Base-by-base conservation (phyloP, 495 filamentous ascomycete species). In the Diplogelasinospora grovesii region DNA sequence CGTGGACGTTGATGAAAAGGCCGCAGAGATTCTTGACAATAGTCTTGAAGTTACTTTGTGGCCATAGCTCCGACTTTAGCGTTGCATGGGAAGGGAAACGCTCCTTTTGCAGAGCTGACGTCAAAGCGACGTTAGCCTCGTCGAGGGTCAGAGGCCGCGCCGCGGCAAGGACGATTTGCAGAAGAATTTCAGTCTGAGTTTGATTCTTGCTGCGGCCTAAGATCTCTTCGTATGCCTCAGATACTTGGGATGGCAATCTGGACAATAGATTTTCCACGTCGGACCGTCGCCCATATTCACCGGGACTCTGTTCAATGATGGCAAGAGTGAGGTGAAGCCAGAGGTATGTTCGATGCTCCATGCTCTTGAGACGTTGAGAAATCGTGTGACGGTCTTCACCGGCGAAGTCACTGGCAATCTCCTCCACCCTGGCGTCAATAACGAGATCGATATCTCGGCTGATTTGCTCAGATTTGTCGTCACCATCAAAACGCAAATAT, bases 301-400 rank as follows among this genome's bases (percentile, higher is more conserved):
- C 51, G 2, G 48, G 37, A 3, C 20, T 51, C 21, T 49, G 29
- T 22, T 59, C 26, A 21, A 69, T 53, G 8, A 51, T 51, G 22
- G 64, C 52, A 9, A 70, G 40, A 2, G 44, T 64, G 2, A 73
- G 52, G 37, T 58, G 43, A 5, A 68, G 53, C 70, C 68, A 72
- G n/a, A 74, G 64, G 48, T 74, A 74, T n/a, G 66, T 72, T 19
- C 65, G 51, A 28, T 70, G 54, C 13, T 63, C 26, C 45, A 63
- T 64, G 21, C 40, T 38, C 41, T 64, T 59, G 2, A 70, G 50
- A 15, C 42, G 44, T 8, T 56, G 25, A 6, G 50, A 39, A 26
- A 61, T 57, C 4, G 21, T 36, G 3, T 29, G 30, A 15, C 40
- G 43, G 22, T 41, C 30, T 5, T 32, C 8, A 4, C 30, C 38